Evolutionary conservation across 805 yeast species (phyloP).

Genomic region (Pachysolen tannophilus): DNA sequence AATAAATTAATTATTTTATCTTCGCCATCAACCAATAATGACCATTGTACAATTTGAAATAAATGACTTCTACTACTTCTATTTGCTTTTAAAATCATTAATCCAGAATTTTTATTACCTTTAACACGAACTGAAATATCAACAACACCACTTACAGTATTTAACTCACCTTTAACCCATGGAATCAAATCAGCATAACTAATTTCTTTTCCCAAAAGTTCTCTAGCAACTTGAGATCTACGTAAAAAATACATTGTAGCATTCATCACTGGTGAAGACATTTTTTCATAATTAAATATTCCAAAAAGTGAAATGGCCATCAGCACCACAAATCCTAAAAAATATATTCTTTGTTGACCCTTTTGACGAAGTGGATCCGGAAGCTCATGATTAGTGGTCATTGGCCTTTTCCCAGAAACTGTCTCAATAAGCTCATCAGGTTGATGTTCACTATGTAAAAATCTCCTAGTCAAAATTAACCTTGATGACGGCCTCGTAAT

Average conservation of each 20-base stretch:
- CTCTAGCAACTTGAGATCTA: conserved; percentile 58
- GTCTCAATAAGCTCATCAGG: too few relatives aligned
- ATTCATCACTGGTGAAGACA: conserved; percentile 79
- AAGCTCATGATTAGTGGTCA: conserved; percentile 68
- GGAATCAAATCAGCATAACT: conserved; percentile 71
- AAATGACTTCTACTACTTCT: conserved; percentile 51
- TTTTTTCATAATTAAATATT: conserved; percentile 89
- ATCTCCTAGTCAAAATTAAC: too few relatives aligned
- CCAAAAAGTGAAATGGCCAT: conserved; percentile 51
- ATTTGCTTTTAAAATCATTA: conserved; percentile 61
- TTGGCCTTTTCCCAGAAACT: too few relatives aligned
- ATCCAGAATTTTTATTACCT: conserved; percentile 53
- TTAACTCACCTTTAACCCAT: conserved; percentile 82
- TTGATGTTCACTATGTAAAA: too few relatives aligned
- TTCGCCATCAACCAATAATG: conserved; percentile 38
- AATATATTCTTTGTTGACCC: conserved; percentile 43
- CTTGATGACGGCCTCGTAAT: too few relatives aligned
- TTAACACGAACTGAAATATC: conserved; percentile 63
- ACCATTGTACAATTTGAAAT: conserved; percentile 59
- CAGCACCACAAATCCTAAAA: conserved; percentile 43
- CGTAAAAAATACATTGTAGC: conserved; percentile 83
- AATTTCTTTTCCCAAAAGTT: conserved; percentile 65
- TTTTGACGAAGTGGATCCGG: conserved; percentile 70
- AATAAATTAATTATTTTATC: conserved; percentile 33
- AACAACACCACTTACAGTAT: conserved; percentile 75